Evolutionary conservation across 139 green algal genomes (phyloP), one percentile per base, ranked within the genome.

Genomic region (Choricystis sp.): DNA sequence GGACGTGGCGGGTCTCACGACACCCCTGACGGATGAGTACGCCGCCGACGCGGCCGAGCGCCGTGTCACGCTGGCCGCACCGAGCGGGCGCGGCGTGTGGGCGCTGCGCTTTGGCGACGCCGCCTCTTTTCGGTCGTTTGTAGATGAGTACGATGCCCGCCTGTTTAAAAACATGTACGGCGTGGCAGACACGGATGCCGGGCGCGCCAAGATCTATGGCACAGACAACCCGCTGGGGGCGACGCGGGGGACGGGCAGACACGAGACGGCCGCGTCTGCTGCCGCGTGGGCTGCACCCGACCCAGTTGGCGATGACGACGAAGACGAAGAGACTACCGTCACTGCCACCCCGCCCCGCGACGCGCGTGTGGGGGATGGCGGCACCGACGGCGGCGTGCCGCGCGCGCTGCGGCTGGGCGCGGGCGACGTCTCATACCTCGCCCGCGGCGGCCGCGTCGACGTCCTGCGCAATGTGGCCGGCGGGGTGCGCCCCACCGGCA

Each of bases 151-250:
- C 58, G 77, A 86, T n/a, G 67, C 74, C 58, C 73, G 70, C 31
- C 61, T 89, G 25, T 97, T 96, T 74, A 79, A 92, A 49, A 97
- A 97, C 71, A 83, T 66, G 1, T 90, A 82, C 66, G 79, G 78
- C 1, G 27, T 83, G 31, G 66, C 87, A 48, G 73, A 79, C 23
- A 83, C 78, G 4, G 71, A 74, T 14, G 75, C 56, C 0, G 79
- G 76, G 3, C 63, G 70, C 26, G 60, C 60, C 29, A 86, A 89
- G 65, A 67, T n/a, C n/a, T n/a, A n/a, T n/a, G n/a, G n/a, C n/a
- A n/a, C n/a, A n/a, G n/a, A n/a, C n/a, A n/a, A n/a, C n/a, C n/a
- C n/a, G n/a, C n/a, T n/a, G n/a, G n/a, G n/a, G n/a, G n/a, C n/a
- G n/a, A n/a, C n/a, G n/a, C n/a, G n/a, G n/a, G n/a, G n/a, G n/a